phyloP scores from a whole-genome alignment of 2,329 filamentous ascomycete species.

The Pseudocercospora macadamiae region DNA sequence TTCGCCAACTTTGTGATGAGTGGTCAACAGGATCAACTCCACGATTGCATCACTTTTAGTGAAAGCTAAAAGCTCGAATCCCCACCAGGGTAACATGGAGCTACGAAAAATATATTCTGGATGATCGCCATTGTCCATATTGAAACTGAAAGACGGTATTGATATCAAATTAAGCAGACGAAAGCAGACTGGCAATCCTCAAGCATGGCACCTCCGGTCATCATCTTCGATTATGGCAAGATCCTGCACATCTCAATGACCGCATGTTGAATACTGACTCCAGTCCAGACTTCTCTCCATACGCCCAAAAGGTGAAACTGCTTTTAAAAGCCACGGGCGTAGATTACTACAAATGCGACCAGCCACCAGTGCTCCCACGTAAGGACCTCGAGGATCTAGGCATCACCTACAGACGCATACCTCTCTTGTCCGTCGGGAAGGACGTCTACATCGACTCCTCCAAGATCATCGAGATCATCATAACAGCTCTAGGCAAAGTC shows the following conservation, averaged over 20 bases:
- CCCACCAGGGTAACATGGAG: background rate
- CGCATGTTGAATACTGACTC: background rate
- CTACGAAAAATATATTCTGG: background rate
- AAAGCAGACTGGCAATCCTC: background rate
- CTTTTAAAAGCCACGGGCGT: constrained; percentile 30
- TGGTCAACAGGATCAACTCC: background rate
- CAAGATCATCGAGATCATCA: constrained; percentile 28
- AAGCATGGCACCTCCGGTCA: constrained; percentile 22
- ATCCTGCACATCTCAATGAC: background rate
- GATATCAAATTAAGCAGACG: background rate
- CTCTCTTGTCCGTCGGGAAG: constrained; percentile 36
- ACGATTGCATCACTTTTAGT: constrained; percentile 4
- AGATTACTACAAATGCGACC: constrained; percentile 30
- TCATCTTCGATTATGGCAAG: constrained; percentile 36
- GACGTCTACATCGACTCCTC: constrained; percentile 37
- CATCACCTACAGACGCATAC: constrained; percentile 39
- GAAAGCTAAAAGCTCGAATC: constrained; percentile 1
- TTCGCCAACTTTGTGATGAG: background rate
- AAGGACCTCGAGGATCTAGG: constrained; percentile 35
- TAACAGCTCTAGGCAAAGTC: constrained; percentile 18
- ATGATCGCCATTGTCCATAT: background rate
- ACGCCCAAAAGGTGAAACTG: constrained; percentile 35
- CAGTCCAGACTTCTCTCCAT: constrained; percentile 32
- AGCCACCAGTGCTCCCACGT: constrained; percentile 34
- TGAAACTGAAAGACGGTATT: background rate